Percentiles rank a stretch among this genome's conserved stretches.
These are phyloP conservation scores for Crotalaria pallida DNA, from an alignment of 306 rosid species.

Conservation along the genomic window DNA sequence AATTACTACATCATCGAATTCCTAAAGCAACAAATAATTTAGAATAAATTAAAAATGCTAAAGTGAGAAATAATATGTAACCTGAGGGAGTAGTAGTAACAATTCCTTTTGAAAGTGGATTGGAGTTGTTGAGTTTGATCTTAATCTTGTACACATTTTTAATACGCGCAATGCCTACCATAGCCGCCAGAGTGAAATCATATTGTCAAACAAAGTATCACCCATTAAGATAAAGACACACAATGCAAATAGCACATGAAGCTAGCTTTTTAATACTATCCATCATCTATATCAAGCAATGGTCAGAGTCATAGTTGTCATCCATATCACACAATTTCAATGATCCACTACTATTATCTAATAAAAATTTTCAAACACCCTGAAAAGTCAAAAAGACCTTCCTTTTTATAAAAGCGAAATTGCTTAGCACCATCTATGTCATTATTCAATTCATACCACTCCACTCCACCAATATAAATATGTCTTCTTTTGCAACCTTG, in stretches of 20 bases:
- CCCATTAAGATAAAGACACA: background rate
- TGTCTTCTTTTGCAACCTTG: background rate
- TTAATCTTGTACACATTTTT: background rate
- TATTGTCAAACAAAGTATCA: background rate
- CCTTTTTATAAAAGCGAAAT: background rate
- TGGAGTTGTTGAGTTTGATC: constrained; percentile 1
- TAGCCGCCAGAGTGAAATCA: background rate
- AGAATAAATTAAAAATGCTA: too few relatives aligned
- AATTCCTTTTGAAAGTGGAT: background rate
- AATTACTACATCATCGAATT: too few relatives aligned
- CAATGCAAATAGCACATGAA: background rate
- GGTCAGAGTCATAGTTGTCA: constrained; percentile 23
- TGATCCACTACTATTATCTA: background rate
- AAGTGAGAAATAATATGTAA: too few relatives aligned
- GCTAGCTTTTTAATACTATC: background rate
- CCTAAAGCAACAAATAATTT: too few relatives aligned
- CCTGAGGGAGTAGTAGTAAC: too few relatives aligned
- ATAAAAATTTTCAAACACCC: background rate
- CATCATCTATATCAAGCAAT: background rate
- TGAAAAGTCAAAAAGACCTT: constrained; percentile 8
- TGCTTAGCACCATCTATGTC: background rate
- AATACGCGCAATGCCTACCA: background rate
- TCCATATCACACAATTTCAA: background rate
- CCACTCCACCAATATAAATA: constrained; percentile 22
- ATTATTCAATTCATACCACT: background rate